A percentile compares a stretch with the other conserved stretches of the same genome.
These are phyloP conservation scores for Babesia divergens DNA, from an alignment of 169 alveolate genomes.

Conservation along the genomic window DNA sequence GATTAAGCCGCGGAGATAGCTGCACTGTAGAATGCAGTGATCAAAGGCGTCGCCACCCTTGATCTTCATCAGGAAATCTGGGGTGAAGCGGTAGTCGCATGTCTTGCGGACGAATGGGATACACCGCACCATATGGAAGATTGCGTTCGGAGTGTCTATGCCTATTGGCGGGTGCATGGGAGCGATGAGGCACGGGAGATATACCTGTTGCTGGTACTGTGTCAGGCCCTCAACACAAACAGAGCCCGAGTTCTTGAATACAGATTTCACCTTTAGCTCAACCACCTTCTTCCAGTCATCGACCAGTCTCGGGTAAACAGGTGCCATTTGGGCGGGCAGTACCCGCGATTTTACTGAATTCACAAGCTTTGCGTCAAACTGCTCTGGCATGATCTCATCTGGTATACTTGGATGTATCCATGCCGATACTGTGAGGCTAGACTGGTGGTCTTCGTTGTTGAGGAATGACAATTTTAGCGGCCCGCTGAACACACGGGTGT, in stretches of 20 bases:
- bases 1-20: constrained; percentile 63
- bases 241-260: not conserved
- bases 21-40: constrained; percentile 73
- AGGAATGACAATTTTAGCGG: constrained; percentile 22
- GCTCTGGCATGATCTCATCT: constrained; percentile 26
- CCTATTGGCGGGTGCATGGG: constrained; percentile 61
- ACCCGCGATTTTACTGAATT: not conserved
- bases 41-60: constrained; percentile 80
- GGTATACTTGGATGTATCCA: constrained; percentile 55
- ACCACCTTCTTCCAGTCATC: not conserved
- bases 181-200: constrained; percentile 38
- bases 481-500: constrained; percentile 50
- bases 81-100: constrained; percentile 46
- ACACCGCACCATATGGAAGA: constrained; percentile 52
- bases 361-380: constrained; percentile 9
- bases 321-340: not conserved
- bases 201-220: constrained; percentile 39
- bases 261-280: not conserved
- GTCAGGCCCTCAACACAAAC: constrained; percentile 25
- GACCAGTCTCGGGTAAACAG: constrained; percentile 1
- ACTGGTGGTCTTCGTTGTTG: constrained; percentile 39
- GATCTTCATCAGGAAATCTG: constrained; percentile 74
- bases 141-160: constrained; percentile 45
- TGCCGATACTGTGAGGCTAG: constrained; percentile 50
- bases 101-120: constrained; percentile 50